A percentile compares a stretch with the other conserved stretches of the same genome.
These are phyloP conservation scores for Amanita molliuscula DNA, from an alignment of 768 basidiomycete species.

Conservation along the genomic window DNA sequence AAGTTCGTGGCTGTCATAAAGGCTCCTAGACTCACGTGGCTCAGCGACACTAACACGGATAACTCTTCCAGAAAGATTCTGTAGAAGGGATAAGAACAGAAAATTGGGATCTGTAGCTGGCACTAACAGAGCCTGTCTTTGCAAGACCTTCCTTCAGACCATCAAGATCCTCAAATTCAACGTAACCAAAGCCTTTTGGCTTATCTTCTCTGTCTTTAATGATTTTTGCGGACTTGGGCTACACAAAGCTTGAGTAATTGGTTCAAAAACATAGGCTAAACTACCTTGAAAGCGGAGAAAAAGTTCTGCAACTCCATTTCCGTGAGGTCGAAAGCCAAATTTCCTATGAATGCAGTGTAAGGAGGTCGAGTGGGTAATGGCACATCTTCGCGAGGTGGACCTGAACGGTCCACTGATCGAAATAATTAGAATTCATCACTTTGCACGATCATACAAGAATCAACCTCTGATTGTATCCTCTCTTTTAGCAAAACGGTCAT, in stretches of 20 bases:
- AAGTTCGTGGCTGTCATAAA: conserved; percentile 2
- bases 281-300: conserved; percentile 59
- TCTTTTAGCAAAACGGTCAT: conserved; percentile 44
- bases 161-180: conserved; percentile 86
- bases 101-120: neutral
- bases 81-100: neutral
- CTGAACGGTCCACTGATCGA: conserved; percentile 12
- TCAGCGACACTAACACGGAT: conserved; percentile 94
- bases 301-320: conserved; percentile 76
- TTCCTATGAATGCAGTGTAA: conserved; percentile 95
- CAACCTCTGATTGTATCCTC: conserved; percentile 46
- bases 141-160: conserved; percentile 76
- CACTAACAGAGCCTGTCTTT: conserved; percentile 58
- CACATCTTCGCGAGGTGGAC: conserved; percentile 74
- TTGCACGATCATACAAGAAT: neutral
- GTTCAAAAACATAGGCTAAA: conserved; percentile 9
- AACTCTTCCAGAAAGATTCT: conserved; percentile 69
- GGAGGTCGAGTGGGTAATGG: conserved; percentile 94
- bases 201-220: conserved; percentile 90
- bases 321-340: conserved; percentile 86
- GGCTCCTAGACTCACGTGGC: conserved; percentile 61
- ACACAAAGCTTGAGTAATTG: neutral
- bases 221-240: conserved; percentile 84
- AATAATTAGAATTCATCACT: neutral
- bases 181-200: conserved; percentile 96